Evolutionary conservation across 139 green algal genomes (phyloP).

Genomic region (Spirogloea muscicola): DNA sequence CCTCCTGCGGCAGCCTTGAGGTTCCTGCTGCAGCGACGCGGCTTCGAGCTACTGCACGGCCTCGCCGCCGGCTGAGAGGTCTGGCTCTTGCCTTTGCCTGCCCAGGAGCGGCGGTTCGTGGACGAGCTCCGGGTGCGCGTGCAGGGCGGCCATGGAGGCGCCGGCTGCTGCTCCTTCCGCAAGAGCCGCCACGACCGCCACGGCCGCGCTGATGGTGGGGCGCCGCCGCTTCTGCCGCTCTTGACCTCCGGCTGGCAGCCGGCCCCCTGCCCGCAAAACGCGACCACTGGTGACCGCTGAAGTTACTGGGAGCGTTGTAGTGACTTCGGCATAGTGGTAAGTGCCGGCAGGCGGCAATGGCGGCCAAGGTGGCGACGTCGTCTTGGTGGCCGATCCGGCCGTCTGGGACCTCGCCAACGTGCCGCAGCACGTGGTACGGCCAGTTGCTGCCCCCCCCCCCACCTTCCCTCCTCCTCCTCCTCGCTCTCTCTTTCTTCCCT

Average conservation of each 20-base stretch:
- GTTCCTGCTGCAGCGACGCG: too few species aligned
- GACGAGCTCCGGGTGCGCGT: constrained; percentile 22
- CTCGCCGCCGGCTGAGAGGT: too few species aligned
- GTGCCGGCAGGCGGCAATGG: constrained; percentile 39
- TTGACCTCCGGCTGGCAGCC: too few species aligned
- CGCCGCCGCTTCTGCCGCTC: too few species aligned
- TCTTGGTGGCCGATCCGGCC: background rate
- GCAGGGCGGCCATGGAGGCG: constrained; percentile 14
- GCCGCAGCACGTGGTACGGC: background rate
- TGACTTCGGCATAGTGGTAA: too few species aligned
- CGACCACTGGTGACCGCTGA: too few species aligned
- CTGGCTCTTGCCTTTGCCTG: too few species aligned
- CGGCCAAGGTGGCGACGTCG: constrained; percentile 14
- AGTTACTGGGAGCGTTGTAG: too few species aligned
- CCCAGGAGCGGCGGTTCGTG: constrained; percentile 34
- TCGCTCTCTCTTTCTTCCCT: constrained; percentile 3
- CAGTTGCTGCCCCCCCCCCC: background rate
- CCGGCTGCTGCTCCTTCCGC: constrained; percentile 25
- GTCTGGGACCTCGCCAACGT: constrained; percentile 24
- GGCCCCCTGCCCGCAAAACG: too few species aligned
- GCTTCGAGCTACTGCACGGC: too few species aligned
- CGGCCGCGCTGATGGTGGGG: constrained; percentile 22
- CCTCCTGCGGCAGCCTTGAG: too few species aligned
- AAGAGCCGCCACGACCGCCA: constrained; percentile 22
- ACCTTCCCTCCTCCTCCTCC: background rate